Evolutionary conservation across 441 rosid genomes (phyloP), one percentile per base, ranked within the genome.

Genomic region (Croton laevigatus): DNA sequence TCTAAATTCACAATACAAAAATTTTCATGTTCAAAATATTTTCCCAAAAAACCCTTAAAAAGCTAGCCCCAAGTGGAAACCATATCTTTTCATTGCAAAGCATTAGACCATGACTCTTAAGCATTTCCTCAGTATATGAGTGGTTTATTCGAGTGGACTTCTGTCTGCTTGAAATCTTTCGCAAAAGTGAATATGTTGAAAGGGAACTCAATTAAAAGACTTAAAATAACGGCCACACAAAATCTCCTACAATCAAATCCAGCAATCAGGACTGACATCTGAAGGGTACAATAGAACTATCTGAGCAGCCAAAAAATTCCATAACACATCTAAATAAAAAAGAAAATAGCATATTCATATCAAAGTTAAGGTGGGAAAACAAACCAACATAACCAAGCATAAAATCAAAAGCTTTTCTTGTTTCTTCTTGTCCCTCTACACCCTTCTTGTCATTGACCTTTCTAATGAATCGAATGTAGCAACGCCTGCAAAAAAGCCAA

Each of bases 381-480:
- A 71, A 72, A 94, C 99, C 99, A 34, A 94, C 86, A 83, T 86
- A 89, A 70, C 86, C 83, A 59, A 94, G 97, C 91, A 83, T 90
- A 81, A 91, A 94, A 73, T 90, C 94, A 79, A 89, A 92, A 72
- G 99, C 97, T 82, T 89, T 91, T 73, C 85, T 87, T 66, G 93
- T 94, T 85, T 94, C 99, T 78, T 92, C 97, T 69, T 91, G 91
- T 64, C 99, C 97, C 81, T 91, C 97, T 9, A 70, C 73, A 49
- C 97, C 97, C 77, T 89, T 94, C 86, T 86, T 91, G 75, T 92
- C 99, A 54, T 94, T 89, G 75, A 86, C 93, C 82, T 89, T 94
- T 81, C 91, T 82, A 73, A 94, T 87, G 87, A 89, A 94, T 20
- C 94, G 94, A 78, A 94, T 94, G 75, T 94, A 91, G 83, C 93